Evolutionary conservation across 2,329 filamentous ascomycete genomes (phyloP), one percentile per base, ranked within the genome.

Genomic region (Balansia obtecta): DNA sequence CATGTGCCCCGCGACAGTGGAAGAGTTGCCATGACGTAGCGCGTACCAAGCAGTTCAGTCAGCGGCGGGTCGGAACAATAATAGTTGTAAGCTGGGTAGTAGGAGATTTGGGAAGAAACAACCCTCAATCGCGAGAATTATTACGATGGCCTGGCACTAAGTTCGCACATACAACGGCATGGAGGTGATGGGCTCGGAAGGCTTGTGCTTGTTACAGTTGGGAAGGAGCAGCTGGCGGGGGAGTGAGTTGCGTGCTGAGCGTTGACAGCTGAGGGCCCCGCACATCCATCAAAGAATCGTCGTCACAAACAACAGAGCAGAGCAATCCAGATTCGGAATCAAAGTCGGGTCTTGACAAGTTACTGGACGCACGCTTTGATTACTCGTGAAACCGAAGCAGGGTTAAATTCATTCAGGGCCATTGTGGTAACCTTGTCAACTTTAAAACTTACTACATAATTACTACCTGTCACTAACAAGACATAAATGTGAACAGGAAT

Each of bases 11-110:
- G 72, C 62, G 73, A 65, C 55, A 71, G 63, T 52, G 65, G 63
- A 54, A 70, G 65, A 55, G 68, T 70, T 57, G 73, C 66, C 77
- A 80, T 80, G 58, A 55, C 54, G 56, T 58, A 62, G 59, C 54
- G 54, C 54, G 38, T 41, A 12, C 38, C 27, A 27, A 5, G 58
- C 30, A 32, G 41, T 37, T 59, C 30, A 32, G 41, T 37, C 48
- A 11, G 33, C 11, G 11, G 12, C 12, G 48, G 27, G 9, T n/a
- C 11, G 12, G 9, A 45, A 6, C 20, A 27, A 30, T 13, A 20
- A 39, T 2, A 1, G 20, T 1, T 8, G 5, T 27, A 27, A 27
- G 27, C 7, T 27, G 27, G 27, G 38, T 15, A 15, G 40, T 42
- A 18, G 40, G 12, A 20, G 12, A 18, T 42, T 40, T 40, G 4